Base-by-base conservation (phyloP, 495 filamentous ascomycete species). In the Hypoxylon crocopeplum region DNA sequence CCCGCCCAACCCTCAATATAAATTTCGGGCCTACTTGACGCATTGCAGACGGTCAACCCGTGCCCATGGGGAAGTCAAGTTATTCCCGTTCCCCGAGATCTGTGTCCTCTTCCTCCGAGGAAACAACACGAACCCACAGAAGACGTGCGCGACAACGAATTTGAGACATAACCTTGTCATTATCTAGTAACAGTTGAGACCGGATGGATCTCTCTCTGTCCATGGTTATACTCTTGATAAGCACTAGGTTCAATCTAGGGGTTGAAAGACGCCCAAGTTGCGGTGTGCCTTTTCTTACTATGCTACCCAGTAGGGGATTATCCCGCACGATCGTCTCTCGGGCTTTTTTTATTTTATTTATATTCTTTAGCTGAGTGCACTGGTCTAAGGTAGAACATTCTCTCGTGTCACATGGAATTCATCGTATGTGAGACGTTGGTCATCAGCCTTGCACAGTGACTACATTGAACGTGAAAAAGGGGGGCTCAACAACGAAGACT, bases 401-500 rank as follows among this genome's bases (percentile, higher is more conserved):
- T n/a, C n/a, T n/a, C n/a, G n/a, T n/a, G n/a, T 60, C 48, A 54
- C 50, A 61, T 56, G 38, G 40, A 25, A 17, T 48, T 41, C 25
- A 12, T 36, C 22, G 20, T 34, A 33, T 7, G 32, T 21, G n/a
- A n/a, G n/a, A 21, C 48, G 40, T 42, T 30, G 34, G 10, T 47
- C 41, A 8, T 62, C 59, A 62, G 59, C 59, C 59, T 51, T 56
- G 56, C 33, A n/a, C n/a, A n/a, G n/a, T n/a, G n/a, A n/a, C n/a
- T n/a, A n/a, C n/a, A n/a, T n/a, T n/a, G n/a, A n/a, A n/a, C n/a
- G n/a, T n/a, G n/a, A n/a, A n/a, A n/a, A n/a, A n/a, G n/a, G n/a
- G n/a, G n/a, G n/a, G n/a, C n/a, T n/a, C n/a, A n/a, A n/a, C n/a
- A n/a, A n/a, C n/a, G n/a, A n/a, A n/a, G n/a, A n/a, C n/a, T n/a